phyloP scores from a whole-genome alignment of 192 early-diverging fungal species.

The Backusella parvicylindrica region DNA sequence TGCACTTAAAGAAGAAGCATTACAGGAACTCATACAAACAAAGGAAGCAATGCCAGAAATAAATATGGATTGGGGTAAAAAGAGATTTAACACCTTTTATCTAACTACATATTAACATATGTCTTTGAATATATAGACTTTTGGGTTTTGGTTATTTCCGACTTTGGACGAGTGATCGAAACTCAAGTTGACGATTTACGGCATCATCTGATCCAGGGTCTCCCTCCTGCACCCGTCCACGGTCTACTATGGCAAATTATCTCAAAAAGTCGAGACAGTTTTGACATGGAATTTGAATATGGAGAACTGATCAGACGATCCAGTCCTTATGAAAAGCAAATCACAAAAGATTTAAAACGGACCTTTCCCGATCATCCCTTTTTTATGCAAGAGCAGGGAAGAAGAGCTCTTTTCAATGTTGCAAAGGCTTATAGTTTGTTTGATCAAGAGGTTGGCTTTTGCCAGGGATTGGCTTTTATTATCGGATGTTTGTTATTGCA shows the following conservation, averaged over 20 bases:
- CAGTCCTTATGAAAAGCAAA: slow-evolving; percentile 84
- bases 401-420: slow-evolving; percentile 85
- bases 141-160: slow-evolving; percentile 85
- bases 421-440: slow-evolving; percentile 91
- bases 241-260: slow-evolving; percentile 93
- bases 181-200: slow-evolving; percentile 69
- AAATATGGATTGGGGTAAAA: slow-evolving; percentile 70
- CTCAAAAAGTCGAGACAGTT: slow-evolving; percentile 69
- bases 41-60: slow-evolving; percentile 15
- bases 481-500: slow-evolving; percentile 88
- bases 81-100: too few relatives aligned
- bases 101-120: too few relatives aligned
- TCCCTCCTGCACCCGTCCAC: slow-evolving; percentile 74
- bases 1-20: slow-evolving; percentile 32
- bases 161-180: slow-evolving; percentile 76
- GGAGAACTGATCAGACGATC: slow-evolving; percentile 61
- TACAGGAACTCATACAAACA: slow-evolving; percentile 46
- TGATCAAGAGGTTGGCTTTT: slow-evolving; percentile 96
- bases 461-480: slow-evolving; percentile 96
- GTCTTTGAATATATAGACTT: slow-evolving; percentile 56
- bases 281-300: slow-evolving; percentile 73
- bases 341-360: slow-evolving; percentile 82
- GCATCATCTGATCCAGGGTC: slow-evolving; percentile 72
- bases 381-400: slow-evolving; percentile 81
- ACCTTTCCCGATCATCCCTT: slow-evolving; percentile 88